A percentile compares a stretch with the other conserved stretches of the same genome.
Evolutionary conservation across 768 basidiomycete species (phyloP).

Genomic region (Naematelia aurantialba): DNA sequence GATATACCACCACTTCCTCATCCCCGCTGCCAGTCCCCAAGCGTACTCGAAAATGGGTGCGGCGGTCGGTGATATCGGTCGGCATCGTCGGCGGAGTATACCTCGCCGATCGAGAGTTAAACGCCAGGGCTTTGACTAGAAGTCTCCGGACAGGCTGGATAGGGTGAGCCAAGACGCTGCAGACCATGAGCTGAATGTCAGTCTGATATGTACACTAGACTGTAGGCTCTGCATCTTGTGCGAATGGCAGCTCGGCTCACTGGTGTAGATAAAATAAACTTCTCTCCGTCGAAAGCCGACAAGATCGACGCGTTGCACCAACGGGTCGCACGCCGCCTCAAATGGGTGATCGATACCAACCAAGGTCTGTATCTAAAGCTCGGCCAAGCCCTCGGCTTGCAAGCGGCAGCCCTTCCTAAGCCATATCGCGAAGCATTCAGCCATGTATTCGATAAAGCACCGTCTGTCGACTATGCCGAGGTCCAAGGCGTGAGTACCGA

Average conservation of each 20-base stretch:
- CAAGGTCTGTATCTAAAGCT: slow-evolving; percentile 60
- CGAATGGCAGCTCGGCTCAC: not conserved
- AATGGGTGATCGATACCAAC: slow-evolving; percentile 65
- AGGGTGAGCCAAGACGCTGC: slow-evolving; percentile 49
- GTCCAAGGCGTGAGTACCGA: slow-evolving; percentile 58
- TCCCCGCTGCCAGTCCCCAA: not conserved
- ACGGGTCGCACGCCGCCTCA: slow-evolving; percentile 74
- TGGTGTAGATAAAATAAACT: slow-evolving; percentile 83
- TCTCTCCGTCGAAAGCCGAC: slow-evolving; percentile 63
- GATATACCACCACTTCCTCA: not conserved
- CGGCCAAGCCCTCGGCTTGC: slow-evolving; percentile 59
- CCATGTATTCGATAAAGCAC: slow-evolving; percentile 81
- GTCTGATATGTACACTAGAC: slow-evolving; percentile 45
- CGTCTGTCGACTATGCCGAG: slow-evolving; percentile 70
- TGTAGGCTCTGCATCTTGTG: slow-evolving; percentile 28
- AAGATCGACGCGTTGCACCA: slow-evolving; percentile 76
- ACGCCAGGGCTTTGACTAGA: slow-evolving; percentile 60
- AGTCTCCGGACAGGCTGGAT: slow-evolving; percentile 60
- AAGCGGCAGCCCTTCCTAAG: slow-evolving; percentile 76
- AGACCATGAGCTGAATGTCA: slow-evolving; percentile 11
- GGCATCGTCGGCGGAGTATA: slow-evolving; percentile 54
- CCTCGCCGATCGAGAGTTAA: slow-evolving; percentile 56
- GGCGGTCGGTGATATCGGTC: slow-evolving; percentile 25
- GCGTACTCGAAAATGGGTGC: slow-evolving; percentile 16
- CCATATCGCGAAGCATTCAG: slow-evolving; percentile 78